Base-by-base conservation (phyloP, 805 yeast species). In the Hanseniaspora meyeri region DNA sequence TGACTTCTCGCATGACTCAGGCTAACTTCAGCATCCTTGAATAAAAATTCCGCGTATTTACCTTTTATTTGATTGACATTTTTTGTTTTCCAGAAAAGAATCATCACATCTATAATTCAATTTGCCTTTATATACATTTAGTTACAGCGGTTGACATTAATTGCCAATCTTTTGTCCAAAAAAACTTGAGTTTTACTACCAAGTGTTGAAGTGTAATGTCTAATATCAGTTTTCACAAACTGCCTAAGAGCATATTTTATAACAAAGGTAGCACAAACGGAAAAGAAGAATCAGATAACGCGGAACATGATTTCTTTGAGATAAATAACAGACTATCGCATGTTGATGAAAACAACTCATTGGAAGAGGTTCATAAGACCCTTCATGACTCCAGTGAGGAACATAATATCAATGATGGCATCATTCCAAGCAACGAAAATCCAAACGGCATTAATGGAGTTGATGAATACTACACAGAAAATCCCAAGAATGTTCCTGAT, bases 401-500 rank as follows among this genome's bases (percentile, higher is more conserved):
- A 9, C 6, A 43, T 14, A 32, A 19, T 34, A 11, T 17, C 32
- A 36, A 36, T 20, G 27, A 19, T n/a, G 20, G 24, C 6, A 19
- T 19, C 24, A 40, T n/a, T 12, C n/a, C 29, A 14, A 3, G 16
- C 14, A 42, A 19, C 10, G 34, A 29, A 46, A 11, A 36, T 27
- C 1, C 24, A 16, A 49, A 49, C 12, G 3, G 11, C 19, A 45
- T 31, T 29, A 20, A 45, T 31, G 38, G n/a, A 17, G 19, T 42
- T 11, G 51, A 49, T 19, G 43, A 49, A 6, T 36, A 38, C 27
- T 54, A 54, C 38, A 48, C 39, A 10, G 12, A 45, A 7, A 45
- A 37, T 11, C 40, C 40, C 12, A 39, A 29, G 19, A 45, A 34
- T 10, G 42, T 49, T 27, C 55, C 55, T 12, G 55, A 56, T 12